Conservation (phyloP, 2,329 filamentous ascomycete genomes). For the Cladorrhinum sp. region DNA sequence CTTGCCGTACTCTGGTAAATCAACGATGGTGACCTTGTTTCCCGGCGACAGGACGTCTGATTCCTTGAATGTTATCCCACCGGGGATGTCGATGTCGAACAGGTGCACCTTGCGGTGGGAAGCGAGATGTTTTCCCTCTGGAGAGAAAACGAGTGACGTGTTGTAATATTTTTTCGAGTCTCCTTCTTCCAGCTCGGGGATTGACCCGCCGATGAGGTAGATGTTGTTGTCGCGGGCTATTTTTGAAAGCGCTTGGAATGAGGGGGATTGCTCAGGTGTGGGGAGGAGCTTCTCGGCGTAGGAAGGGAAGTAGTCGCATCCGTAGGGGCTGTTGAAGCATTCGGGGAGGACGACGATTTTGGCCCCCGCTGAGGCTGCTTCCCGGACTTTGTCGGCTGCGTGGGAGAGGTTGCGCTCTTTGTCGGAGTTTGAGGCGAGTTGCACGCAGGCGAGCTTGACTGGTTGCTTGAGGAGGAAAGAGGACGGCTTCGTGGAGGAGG, state of each 20-base stretch:
- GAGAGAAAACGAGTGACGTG: conserved; percentile 80
- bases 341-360: conserved; percentile 90
- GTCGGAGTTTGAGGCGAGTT: conserved; percentile 77
- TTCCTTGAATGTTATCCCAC: conserved; percentile 88
- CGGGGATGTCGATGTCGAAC: conserved; percentile 97
- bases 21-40: conserved; percentile 78
- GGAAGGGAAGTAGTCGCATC: conserved; percentile 80
- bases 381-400: conserved; percentile 77
- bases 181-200: conserved; percentile 66
- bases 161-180: conserved; percentile 74
- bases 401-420: conserved; percentile 80
- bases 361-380: conserved; percentile 73
- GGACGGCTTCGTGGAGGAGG: conserved; percentile 29
- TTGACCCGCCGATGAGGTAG: conserved; percentile 87
- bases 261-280: conserved; percentile 74
- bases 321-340: conserved; percentile 99
- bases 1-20: conserved; percentile 83
- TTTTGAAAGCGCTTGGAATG: conserved; percentile 76
- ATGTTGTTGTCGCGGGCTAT: conserved; percentile 76
- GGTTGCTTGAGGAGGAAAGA: conserved; percentile 64
- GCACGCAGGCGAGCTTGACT: conserved; percentile 76
- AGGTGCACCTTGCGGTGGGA: conserved; percentile 92
- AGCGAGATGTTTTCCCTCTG: conserved; percentile 73
- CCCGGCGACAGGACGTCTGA: conserved; percentile 85
- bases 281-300: conserved; percentile 88